Conservation (phyloP, 2,329 filamentous ascomycete genomes). For the Aureobasidium musti region DNA sequence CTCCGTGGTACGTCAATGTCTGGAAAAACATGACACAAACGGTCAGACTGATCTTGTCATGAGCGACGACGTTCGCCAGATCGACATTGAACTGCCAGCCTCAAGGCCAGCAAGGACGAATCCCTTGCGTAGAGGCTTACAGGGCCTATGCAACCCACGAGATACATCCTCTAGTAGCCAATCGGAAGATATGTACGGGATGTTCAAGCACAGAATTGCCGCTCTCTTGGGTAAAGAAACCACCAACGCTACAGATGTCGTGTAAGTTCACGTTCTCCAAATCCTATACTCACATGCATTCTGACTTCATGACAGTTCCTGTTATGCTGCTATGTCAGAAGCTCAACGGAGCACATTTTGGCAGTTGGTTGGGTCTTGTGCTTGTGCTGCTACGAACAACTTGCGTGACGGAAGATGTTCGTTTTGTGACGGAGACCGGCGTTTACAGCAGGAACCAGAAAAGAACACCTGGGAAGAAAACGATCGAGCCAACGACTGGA, state of each 20-base stretch:
- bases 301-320: constrained; percentile 30
- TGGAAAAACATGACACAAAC: neutral
- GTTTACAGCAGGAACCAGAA: constrained; percentile 1
- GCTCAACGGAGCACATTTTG: constrained; percentile 24
- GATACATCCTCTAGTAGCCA: neutral
- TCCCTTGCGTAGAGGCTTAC: neutral
- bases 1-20: neutral
- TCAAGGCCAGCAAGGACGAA: neutral
- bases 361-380: constrained; percentile 15
- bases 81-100: neutral
- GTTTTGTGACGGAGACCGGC: constrained; percentile 9
- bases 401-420: constrained; percentile 15
- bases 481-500: constrained; percentile 39
- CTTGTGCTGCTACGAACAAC: constrained; percentile 23
- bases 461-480: constrained; percentile 24
- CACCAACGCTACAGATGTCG: neutral
- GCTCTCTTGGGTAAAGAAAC: neutral
- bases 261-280: neutral
- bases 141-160: neutral
- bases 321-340: constrained; percentile 34
- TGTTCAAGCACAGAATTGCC: neutral
- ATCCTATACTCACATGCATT: neutral
- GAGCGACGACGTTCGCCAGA: neutral
- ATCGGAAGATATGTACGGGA: neutral
- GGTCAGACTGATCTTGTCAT: constrained; percentile 3